Conservation (phyloP, 2,329 filamentous ascomycete genomes). For the Paecilomyces dactylethromorphus region DNA sequence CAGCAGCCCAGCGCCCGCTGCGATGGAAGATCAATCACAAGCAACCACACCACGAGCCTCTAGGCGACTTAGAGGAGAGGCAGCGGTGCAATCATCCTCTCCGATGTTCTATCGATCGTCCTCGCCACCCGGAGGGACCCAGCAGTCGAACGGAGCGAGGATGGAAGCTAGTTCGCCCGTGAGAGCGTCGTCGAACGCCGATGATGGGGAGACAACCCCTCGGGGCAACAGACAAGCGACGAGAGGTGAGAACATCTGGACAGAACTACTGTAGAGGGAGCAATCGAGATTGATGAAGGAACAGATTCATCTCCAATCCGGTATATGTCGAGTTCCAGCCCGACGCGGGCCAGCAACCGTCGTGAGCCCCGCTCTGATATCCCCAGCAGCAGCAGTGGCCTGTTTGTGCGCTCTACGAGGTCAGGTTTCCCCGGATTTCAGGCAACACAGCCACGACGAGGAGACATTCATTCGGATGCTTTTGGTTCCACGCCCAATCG, state of each 20-base stretch:
- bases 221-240: conserved; percentile 29
- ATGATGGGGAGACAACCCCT: conserved; percentile 38
- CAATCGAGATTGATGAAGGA: conserved; percentile 10
- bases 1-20: conserved; percentile 24
- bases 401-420: conserved; percentile 68
- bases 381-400: conserved; percentile 74
- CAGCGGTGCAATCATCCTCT: conserved; percentile 58
- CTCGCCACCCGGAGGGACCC: conserved; percentile 27
- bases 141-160: conserved; percentile 8
- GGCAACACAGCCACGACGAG: conserved; percentile 59
- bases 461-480: conserved; percentile 80
- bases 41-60: conserved; percentile 42
- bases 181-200: conserved; percentile 30
- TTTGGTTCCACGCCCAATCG: conserved; percentile 48
- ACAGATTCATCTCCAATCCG: conserved; percentile 86
- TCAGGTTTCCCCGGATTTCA: conserved; percentile 46
- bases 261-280: neutral
- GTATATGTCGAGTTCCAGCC: conserved; percentile 86
- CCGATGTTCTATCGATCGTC: conserved; percentile 71
- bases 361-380: conserved; percentile 61
- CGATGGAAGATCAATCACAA: conserved; percentile 16
- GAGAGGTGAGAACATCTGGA: conserved; percentile 28
- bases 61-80: conserved; percentile 32
- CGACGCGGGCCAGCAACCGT: conserved; percentile 52
- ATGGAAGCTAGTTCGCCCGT: conserved; percentile 46